Conservation (phyloP, 176 grass and related monocot genomes). For the Lolium perenne region DNA sequence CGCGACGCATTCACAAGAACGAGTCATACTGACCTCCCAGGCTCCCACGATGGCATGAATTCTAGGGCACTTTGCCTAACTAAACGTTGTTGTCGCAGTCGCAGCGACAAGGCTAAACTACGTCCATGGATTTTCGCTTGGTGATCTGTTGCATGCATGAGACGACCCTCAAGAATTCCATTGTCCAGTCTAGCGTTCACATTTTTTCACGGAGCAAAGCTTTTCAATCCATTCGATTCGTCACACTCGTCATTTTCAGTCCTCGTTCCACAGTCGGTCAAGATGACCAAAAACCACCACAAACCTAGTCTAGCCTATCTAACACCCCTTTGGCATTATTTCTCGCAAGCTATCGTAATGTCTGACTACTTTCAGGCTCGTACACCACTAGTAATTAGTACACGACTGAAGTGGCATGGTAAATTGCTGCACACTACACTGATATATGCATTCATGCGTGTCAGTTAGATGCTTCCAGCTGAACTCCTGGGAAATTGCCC, state of each 20-base stretch:
- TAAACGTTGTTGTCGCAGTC: neutral
- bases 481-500: too few relatives aligned
- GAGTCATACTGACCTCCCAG: neutral
- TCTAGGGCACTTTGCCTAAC: conserved; percentile 29
- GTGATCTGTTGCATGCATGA: neutral
- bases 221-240: neutral
- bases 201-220: neutral
- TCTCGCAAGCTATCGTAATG: neutral
- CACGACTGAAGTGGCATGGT: neutral
- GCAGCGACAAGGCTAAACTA: neutral
- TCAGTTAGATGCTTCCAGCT: too few relatives aligned
- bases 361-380: neutral
- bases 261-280: too few relatives aligned
- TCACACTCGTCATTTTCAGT: too few relatives aligned
- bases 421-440: neutral
- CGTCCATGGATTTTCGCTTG: neutral
- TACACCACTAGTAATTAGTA: neutral
- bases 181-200: neutral
- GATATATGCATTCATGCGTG: neutral
- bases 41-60: neutral
- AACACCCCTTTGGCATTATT: too few relatives aligned
- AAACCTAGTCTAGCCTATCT: too few relatives aligned
- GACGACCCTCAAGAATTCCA: neutral
- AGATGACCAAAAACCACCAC: too few relatives aligned
- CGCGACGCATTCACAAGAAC: neutral